Evolutionary conservation across 441 rosid species (phyloP).

Genomic region (Hura crepitans): DNA sequence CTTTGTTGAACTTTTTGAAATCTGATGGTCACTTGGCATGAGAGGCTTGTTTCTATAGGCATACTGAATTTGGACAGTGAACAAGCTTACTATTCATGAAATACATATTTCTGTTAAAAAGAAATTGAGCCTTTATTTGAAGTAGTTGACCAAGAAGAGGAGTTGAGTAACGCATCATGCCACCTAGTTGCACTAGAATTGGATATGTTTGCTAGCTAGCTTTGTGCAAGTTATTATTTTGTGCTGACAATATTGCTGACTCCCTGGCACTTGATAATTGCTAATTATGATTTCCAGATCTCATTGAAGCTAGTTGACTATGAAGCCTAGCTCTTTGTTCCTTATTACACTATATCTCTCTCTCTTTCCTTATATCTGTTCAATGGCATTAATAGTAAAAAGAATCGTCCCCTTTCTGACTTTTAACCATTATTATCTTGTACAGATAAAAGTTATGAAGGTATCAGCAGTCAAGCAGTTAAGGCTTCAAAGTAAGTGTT

Average conservation of each 20-base stretch:
- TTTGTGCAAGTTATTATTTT: not conserved
- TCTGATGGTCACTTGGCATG: no score
- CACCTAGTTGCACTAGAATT: not conserved
- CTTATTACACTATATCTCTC: not conserved
- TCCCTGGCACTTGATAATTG: not conserved
- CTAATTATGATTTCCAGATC: not conserved
- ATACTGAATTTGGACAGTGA: no score
- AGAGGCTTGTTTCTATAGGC: no score
- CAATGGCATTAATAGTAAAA: not conserved
- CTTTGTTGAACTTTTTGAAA: no score
- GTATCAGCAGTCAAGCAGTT: conserved; percentile 19
- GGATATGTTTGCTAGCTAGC: not conserved
- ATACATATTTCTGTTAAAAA: not conserved
- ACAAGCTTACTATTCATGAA: no score
- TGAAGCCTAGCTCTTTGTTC: not conserved
- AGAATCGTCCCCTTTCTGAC: not conserved
- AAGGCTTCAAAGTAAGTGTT: conserved; percentile 48
- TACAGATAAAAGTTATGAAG: conserved; percentile 30
- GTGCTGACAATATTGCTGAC: not conserved
- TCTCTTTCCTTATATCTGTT: not conserved
- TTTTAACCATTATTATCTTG: not conserved
- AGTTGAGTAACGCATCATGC: not conserved
- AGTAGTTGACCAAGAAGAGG: not conserved
- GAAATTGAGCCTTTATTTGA: not conserved
- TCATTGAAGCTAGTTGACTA: not conserved